Base-by-base conservation (phyloP, 257 asterid genomes). In the Przewalskia tangutica region DNA sequence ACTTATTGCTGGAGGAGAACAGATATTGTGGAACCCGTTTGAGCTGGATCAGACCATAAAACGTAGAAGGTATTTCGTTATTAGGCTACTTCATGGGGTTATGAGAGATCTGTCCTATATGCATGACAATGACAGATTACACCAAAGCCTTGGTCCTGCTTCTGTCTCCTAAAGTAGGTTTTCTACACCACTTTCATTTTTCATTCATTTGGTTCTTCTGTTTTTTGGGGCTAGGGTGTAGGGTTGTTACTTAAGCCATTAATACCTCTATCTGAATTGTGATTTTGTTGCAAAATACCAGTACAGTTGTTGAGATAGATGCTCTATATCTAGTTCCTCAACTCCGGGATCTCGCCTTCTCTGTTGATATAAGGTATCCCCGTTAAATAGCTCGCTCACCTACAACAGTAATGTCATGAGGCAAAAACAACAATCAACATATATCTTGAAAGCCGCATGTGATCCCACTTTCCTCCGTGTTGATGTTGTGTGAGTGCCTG, bases 111-210 rank as follows among this genome's bases (percentile, higher is more conserved):
- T 95, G 75, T 89, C 91, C 81, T 92, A 88, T 89, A 88, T 95
- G 98, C 98, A 95, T 68, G 92, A 88, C 79, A 85, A 85, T 40
- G 97, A 93, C 84, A 89, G 89, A 77, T 70, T 95, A 86, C 98
- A 95, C 88, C 98, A 95, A 87, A 95, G 98, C 86, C 92, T 95
- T 65, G 98, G 98, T 83, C 98, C 98, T 82, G 91, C 94, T 88
- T 95, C 98, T 60, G 87, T 95, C 79, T 90, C 84, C 92, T 95
- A 88, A 93, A 93, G 98, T 95, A 90, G 68, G 88, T 84, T 58
- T 82, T 78, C 75, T 42, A 58, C 44, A 18, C 73, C 73, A 58
- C 59, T 77, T 76, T 40, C 48, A 53, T 79, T 63, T 40, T n/a
- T 56, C 60, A 9, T 34, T n/a, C 51, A 32, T 34, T 67, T 63